Conservation (phyloP, 176 grass and related monocot species). For the Cenchrus purpureus region DNA sequence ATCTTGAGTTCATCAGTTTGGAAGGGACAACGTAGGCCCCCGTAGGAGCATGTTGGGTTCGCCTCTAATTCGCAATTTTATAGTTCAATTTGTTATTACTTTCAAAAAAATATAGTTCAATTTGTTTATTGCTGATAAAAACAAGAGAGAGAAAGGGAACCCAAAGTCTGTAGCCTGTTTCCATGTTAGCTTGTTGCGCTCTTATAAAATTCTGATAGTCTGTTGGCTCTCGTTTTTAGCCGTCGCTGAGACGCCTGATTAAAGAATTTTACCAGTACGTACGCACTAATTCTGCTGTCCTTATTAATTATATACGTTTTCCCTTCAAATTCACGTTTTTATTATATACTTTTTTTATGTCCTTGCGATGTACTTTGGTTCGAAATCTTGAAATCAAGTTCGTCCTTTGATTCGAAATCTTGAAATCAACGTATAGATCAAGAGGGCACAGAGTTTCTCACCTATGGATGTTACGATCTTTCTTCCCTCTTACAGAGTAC, state of each 20-base stretch:
- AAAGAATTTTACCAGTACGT: not conserved
- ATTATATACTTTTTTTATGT: not conserved
- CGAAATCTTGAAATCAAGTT: not conserved
- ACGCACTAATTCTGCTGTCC: not conserved
- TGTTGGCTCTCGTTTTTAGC: conserved; percentile 31
- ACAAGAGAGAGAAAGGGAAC: not conserved
- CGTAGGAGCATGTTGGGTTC: conserved; percentile 24
- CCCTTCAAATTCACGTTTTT: too few relatives aligned
- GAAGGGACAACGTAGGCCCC: not conserved
- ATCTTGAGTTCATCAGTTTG: not conserved
- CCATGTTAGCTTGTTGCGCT: conserved; percentile 3
- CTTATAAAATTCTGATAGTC: not conserved
- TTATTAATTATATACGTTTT: not conserved
- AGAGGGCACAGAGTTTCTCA: too few relatives aligned
- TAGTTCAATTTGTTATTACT: too few relatives aligned
- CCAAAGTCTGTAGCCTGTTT: conserved; percentile 15
- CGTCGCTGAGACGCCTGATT: conserved; percentile 5
- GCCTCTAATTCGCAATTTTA: not conserved
- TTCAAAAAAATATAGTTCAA: not conserved
- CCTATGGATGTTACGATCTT: not conserved
- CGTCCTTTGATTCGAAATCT: not conserved
- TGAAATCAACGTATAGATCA: not conserved
- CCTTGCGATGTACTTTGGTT: not conserved
- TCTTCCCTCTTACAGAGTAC: not conserved
- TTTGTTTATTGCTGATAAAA: conserved; percentile 23